Percentiles rank a stretch among this genome's conserved stretches.
Evolutionary conservation across 192 early-diverging fungal species (phyloP).

Genomic region (Umbelopsis vinacea): DNA sequence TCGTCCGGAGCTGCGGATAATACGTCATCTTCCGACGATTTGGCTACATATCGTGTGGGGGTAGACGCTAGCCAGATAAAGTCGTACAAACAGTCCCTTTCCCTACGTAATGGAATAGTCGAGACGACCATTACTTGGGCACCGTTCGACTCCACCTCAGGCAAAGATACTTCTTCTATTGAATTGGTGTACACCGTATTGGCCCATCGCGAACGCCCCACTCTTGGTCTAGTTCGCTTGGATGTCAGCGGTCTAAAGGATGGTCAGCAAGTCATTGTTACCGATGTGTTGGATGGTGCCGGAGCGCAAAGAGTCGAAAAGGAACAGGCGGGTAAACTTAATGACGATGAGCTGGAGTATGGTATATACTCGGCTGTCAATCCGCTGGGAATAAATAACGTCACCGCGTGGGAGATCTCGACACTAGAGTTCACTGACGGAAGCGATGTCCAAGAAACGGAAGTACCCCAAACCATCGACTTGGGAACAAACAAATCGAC

Average conservation of each 20-base stretch:
- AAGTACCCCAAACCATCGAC: constrained; percentile 33
- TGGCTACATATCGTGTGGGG: constrained; percentile 38
- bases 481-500: constrained; percentile 32
- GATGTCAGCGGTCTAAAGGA: constrained; percentile 34
- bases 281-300: constrained; percentile 39
- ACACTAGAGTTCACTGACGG: constrained; percentile 20
- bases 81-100: constrained; percentile 37
- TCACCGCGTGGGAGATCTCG: constrained; percentile 44
- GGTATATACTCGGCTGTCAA: constrained; percentile 36
- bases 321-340: constrained; percentile 32
- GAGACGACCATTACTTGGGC: constrained; percentile 34
- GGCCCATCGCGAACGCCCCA: constrained; percentile 41
- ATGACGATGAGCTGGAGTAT: constrained; percentile 23
- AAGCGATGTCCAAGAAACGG: constrained; percentile 14
- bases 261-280: constrained; percentile 38
- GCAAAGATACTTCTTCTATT: constrained; percentile 1
- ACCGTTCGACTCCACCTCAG: constrained; percentile 28
- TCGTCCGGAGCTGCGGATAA: neutral
- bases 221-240: constrained; percentile 38
- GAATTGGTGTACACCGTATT: constrained; percentile 35
- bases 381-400: constrained; percentile 33
- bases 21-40: neutral
- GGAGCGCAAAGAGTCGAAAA: constrained; percentile 40
- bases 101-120: constrained; percentile 39
- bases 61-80: constrained; percentile 32